phyloP scores from a whole-genome alignment of 129 eudicot genomes.

The Flaveria bidentis region DNA sequence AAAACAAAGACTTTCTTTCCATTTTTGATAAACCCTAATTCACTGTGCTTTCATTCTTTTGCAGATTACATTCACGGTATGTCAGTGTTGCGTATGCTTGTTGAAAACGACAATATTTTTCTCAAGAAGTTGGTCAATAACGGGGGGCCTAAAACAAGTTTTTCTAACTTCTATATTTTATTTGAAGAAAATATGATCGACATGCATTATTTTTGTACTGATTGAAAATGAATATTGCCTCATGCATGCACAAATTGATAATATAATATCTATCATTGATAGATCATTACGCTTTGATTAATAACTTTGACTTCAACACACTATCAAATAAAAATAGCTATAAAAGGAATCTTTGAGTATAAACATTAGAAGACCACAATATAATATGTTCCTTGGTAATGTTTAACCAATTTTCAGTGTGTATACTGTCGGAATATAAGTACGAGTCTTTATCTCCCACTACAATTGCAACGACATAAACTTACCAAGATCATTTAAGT shows the following conservation, averaged over 20 bases:
- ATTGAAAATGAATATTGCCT: conserved; percentile 38
- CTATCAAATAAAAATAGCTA: conserved; percentile 10
- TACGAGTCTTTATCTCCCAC: no score
- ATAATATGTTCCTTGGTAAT: not conserved
- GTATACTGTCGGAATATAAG: not conserved
- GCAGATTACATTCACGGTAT: conserved; percentile 40
- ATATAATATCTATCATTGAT: conserved; percentile 36
- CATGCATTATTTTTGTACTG: conserved; percentile 33
- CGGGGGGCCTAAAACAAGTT: conserved; percentile 32
- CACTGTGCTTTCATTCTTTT: conserved; percentile 30
- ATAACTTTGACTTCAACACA: conserved; percentile 43
- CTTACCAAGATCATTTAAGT: no score
- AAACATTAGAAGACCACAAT: conserved; percentile 10
- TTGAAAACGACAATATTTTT: conserved; percentile 33
- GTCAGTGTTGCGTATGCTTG: conserved; percentile 39
- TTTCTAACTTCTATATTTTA: conserved; percentile 23
- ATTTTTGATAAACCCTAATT: conserved; percentile 28
- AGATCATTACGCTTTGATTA: conserved; percentile 39
- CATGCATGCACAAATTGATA: conserved; percentile 44
- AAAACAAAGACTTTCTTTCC: conserved; percentile 43
- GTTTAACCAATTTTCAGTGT: not conserved
- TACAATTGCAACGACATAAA: no score
- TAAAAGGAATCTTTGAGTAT: conserved; percentile 31
- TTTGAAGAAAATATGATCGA: not conserved
- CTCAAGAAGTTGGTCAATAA: conserved; percentile 31